Evolutionary conservation across 163 green algal species (phyloP).

Genomic region (Coccomyxa subellipsoidea): DNA sequence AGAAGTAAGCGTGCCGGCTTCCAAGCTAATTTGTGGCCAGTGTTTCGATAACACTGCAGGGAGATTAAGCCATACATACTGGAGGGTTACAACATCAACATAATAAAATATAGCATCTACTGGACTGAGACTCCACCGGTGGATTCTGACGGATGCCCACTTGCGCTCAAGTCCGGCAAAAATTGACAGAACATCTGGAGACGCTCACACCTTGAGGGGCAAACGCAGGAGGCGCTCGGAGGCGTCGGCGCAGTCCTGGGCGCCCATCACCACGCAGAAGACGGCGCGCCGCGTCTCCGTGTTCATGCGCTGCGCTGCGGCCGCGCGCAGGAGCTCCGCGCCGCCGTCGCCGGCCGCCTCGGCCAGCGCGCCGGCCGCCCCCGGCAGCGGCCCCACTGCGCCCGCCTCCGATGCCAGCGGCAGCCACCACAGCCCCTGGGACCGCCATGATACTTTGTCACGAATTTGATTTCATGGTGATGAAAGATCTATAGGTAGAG

Average conservation of each 20-base stretch:
- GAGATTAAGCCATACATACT: too few species aligned
- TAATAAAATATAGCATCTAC: too few species aligned
- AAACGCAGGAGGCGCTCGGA: constrained; percentile 86
- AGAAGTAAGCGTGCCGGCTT: too few species aligned
- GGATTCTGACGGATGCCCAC: too few species aligned
- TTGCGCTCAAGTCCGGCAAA: neutral
- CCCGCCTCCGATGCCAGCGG: constrained; percentile 39
- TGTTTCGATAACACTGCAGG: too few species aligned
- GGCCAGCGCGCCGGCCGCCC: constrained; percentile 6
- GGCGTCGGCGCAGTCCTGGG: constrained; percentile 68
- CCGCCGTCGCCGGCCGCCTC: neutral
- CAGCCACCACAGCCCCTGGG: constrained; percentile 80
- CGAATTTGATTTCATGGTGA: too few species aligned
- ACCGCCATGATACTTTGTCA: too few species aligned
- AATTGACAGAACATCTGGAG: neutral
- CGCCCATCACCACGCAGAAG: constrained; percentile 88
- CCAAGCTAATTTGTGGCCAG: too few species aligned
- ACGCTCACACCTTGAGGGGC: constrained; percentile 36
- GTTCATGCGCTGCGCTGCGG: constrained; percentile 84
- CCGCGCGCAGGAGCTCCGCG: constrained; percentile 64
- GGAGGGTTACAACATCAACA: too few species aligned
- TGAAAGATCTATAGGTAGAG: too few species aligned
- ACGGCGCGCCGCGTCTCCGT: constrained; percentile 81
- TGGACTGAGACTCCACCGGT: too few species aligned
- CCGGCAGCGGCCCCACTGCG: neutral